Percentiles rank a stretch among this genome's conserved stretches.
These are phyloP conservation scores for Coelastrella sp. DNA, from an alignment of 139 green algal species.

Conservation along the genomic window DNA sequence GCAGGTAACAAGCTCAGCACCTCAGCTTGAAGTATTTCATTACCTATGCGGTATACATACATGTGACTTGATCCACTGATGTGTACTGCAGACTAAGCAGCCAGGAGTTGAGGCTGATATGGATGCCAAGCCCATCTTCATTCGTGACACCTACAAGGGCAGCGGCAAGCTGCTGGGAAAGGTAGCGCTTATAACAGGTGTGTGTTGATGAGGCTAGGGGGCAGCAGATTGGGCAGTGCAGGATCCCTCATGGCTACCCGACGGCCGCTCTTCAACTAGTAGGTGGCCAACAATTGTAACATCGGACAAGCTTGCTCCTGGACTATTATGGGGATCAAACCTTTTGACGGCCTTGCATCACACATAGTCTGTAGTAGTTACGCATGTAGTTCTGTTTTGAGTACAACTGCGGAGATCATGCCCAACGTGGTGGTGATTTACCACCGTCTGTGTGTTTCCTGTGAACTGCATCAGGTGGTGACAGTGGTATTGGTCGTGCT, in stretches of 20 bases:
- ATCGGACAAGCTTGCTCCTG: too few species aligned
- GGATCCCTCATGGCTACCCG: too few species aligned
- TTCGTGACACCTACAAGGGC: slow-evolving; percentile 55
- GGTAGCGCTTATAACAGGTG: slow-evolving; percentile 54
- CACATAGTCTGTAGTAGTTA: too few species aligned
- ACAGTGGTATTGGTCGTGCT: slow-evolving; percentile 65
- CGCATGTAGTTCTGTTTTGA: too few species aligned
- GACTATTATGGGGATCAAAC: too few species aligned
- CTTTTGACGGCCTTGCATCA: too few species aligned
- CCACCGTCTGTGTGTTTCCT: too few species aligned
- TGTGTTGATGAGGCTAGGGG: not conserved
- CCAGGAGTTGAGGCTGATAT: slow-evolving; percentile 56
- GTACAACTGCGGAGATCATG: too few species aligned
- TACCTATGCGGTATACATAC: too few species aligned
- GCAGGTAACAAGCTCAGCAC: not conserved
- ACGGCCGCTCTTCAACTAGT: too few species aligned
- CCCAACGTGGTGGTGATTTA: too few species aligned
- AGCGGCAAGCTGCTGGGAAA: slow-evolving; percentile 59
- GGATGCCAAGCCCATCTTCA: slow-evolving; percentile 47
- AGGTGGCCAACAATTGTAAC: too few species aligned
- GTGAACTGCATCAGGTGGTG: slow-evolving; percentile 38
- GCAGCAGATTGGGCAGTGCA: not conserved
- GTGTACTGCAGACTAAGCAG: slow-evolving; percentile 43
- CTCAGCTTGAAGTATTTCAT: not conserved
- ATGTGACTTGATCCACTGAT: not conserved